Conservation (phyloP, 1,284 basidiomycete genomes). For the Pseudozyma sp. region DNA sequence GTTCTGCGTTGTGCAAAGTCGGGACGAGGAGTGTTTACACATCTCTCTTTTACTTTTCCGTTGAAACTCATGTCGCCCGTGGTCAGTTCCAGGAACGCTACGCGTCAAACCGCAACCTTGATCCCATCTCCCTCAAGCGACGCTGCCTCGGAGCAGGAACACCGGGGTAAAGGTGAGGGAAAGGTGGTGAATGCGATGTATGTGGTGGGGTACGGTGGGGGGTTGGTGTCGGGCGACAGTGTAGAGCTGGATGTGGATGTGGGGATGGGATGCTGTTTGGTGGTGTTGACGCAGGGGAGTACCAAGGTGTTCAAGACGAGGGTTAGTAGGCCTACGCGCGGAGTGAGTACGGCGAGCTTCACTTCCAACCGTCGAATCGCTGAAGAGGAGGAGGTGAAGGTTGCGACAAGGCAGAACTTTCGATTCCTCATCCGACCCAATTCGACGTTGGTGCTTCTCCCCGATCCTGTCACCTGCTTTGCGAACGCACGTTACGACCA, state of each 20-base stretch:
- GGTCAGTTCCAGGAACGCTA: constrained; percentile 68
- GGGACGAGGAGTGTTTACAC: constrained; percentile 73
- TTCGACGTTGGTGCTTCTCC: constrained; percentile 57
- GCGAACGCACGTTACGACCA: constrained; percentile 58
- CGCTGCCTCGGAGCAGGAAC: too few relatives aligned
- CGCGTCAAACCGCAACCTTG: constrained; percentile 4
- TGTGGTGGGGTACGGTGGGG: constrained; percentile 89
- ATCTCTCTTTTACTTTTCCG: constrained; percentile 85
- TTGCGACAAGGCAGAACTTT: constrained; percentile 37
- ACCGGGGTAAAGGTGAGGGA: too few relatives aligned
- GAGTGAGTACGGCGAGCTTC: constrained; percentile 17
- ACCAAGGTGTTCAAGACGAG: constrained; percentile 65
- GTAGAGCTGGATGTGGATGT: constrained; percentile 78
- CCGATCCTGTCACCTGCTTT: constrained; percentile 66
- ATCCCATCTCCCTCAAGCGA: too few relatives aligned
- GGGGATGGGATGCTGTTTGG: constrained; percentile 73
- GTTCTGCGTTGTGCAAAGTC: constrained; percentile 11
- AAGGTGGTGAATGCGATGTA: constrained; percentile 78
- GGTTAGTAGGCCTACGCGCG: constrained; percentile 6
- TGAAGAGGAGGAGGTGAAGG: background rate
- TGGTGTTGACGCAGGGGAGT: constrained; percentile 83
- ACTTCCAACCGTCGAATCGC: background rate
- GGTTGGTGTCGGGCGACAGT: constrained; percentile 87
- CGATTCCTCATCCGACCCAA: constrained; percentile 51
- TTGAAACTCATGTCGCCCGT: constrained; percentile 86